These are phyloP conservation scores for Pluteus cervinus DNA, from an alignment of 768 basidiomycete genomes.

Conservation along the genomic window DNA sequence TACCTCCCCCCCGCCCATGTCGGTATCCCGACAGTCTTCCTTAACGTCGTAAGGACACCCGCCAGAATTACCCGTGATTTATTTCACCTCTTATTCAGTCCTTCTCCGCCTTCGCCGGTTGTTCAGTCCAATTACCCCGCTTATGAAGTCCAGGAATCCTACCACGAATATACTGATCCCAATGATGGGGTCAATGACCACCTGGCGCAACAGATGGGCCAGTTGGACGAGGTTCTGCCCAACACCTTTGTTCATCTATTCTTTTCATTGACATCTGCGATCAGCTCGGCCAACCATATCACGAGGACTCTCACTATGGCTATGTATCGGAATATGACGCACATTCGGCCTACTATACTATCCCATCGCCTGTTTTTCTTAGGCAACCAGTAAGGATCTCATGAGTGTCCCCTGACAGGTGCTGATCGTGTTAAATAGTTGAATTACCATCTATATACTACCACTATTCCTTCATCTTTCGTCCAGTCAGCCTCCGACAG, in stretches of 20 bases:
- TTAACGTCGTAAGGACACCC: not conserved
- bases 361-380: conserved; percentile 6
- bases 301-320: conserved; percentile 8
- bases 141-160: conserved; percentile 14
- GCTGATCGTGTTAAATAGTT: conserved; percentile 43
- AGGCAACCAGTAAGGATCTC: conserved; percentile 4
- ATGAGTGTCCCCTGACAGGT: not conserved
- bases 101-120: conserved; percentile 13
- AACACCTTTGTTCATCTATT: conserved; percentile 1
- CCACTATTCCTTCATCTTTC: conserved; percentile 52
- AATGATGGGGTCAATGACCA: conserved; percentile 14
- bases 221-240: conserved; percentile 10
- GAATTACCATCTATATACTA: conserved; percentile 90
- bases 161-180: conserved; percentile 20
- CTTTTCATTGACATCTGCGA: conserved; percentile 2
- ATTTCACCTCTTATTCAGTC: no score
- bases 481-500: conserved; percentile 34
- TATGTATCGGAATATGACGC: conserved; percentile 7
- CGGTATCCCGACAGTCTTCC: not conserved
- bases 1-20: conserved; percentile 10
- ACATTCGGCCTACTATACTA: not conserved
- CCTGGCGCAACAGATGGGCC: conserved; percentile 27
- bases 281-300: conserved; percentile 1
- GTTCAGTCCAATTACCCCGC: conserved; percentile 13
- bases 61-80: no score